Base-by-base conservation (phyloP, 2,329 filamentous ascomycete genomes). In the Paecilomyces sp. region DNA sequence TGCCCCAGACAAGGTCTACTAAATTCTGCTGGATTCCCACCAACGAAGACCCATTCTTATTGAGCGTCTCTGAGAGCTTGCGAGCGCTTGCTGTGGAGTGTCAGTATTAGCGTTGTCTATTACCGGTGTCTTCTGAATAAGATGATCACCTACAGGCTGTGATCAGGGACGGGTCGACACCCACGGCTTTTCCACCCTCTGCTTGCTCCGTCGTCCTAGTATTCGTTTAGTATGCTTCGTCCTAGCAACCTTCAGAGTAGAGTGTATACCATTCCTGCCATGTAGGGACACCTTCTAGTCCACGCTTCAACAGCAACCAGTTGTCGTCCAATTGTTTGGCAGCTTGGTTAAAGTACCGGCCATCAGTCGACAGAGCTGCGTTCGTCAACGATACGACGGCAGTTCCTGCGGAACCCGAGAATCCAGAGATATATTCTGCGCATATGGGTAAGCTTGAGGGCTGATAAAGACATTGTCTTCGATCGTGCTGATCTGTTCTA, bases 341-440 rank as follows among this genome's bases (percentile, higher is more conserved):
- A 28, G 94, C 94, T 76, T 99, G 94, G 78, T 96, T 97, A 82
- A 97, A 99, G 77, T 99, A 99, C 65, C 94, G 88, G 31, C 94
- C 94, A 73, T 99, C 94, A 31, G 94, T 99, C 12, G 94, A 91
- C 60, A 99, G 80, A 13, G 91, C 91, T 15, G 94, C 94, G 75
- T 92, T 92, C 57, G 91, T 88, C 56, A 85, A 83, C 2, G 92
- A 94, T 59, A 99, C 83, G 56, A 99, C 88, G 47, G 92, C 94
- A 64, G 91, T 96, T 60, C 94, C 94, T 52, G 94, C 93, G 9
- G 94, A 99, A 58, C 94, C 94, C 60, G 91, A 91, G 76, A 99
- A 99, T 28, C 94, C 93, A 62, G 87, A 92, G 67, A 99, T 96
- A 71, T 88, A 97, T 72, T 88, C 91, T 80, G 68, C 51, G 34